Evolutionary conservation across 441 rosid species (phyloP).

Genomic region (Isatis lusitanica): DNA sequence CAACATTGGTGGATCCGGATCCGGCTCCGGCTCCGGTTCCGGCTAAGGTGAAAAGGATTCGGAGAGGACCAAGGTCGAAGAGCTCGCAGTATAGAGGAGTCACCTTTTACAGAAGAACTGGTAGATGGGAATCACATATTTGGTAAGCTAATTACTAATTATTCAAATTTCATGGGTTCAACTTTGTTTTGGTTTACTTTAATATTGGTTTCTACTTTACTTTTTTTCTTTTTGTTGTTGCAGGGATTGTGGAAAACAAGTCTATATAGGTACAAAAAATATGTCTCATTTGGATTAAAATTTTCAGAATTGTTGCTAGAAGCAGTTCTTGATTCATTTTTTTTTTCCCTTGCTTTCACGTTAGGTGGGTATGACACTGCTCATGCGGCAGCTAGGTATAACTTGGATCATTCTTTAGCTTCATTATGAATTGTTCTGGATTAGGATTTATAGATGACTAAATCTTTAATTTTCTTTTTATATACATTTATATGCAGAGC

Average conservation of each 20-base stretch:
- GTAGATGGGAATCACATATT: slow-evolving; percentile 94
- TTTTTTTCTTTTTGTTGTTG: too few species aligned
- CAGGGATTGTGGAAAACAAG: too few species aligned
- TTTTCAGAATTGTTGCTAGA: neutral
- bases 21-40: too few species aligned
- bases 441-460: neutral
- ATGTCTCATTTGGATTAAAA: too few species aligned
- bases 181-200: too few species aligned
- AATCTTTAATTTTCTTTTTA: too few species aligned
- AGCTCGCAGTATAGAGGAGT: slow-evolving; percentile 44
- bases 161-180: neutral
- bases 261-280: too few species aligned
- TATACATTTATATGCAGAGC: slow-evolving; percentile 2
- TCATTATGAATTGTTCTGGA: neutral
- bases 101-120: slow-evolving; percentile 86
- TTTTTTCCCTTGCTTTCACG: slow-evolving; percentile 7
- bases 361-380: slow-evolving; percentile 95
- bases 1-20: too few species aligned
- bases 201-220: too few species aligned
- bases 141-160: slow-evolving; percentile 45
- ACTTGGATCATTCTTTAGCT: neutral
- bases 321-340: neutral
- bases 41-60: too few species aligned
- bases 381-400: slow-evolving; percentile 94
- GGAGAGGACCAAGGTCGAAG: slow-evolving; percentile 67